Evolutionary conservation across 345 rosid genomes (phyloP), one percentile per base, ranked within the genome.

Genomic region (Eucalyptus sp.): DNA sequence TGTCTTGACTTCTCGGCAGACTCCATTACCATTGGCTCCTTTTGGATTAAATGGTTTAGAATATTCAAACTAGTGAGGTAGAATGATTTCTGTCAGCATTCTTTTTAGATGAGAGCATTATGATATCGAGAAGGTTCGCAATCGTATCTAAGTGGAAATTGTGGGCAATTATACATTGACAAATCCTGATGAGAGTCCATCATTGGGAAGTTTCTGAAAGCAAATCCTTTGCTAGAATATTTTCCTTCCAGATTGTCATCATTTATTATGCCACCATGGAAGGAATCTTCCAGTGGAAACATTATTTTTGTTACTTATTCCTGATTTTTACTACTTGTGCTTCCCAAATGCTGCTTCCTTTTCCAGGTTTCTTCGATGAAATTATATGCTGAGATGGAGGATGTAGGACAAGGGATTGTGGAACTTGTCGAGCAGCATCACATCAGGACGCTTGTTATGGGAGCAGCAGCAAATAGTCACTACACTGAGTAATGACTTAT

Each of bases 381-480:
- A 83, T 89, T 93, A 43, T 86, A 86, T 90, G 86, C 92, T 86
- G 95, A 94, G 88, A 93, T 88, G 95, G 92, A 92, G 49, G 95
- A 92, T 80, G 90, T 93, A 71, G 95, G 93, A 25, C 92, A 92
- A 86, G 98, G 98, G 88, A 95, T 96, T 79, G 88, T 96, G 86
- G 97, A 95, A 91, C 96, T 96, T 81, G 90, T 94, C 60, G 92
- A 90, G 87, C 93, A 87, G 89, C 91, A 93, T 90, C 88, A 89
- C 58, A 92, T 95, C 88, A 93, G 90, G 92, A 95, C 87, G 93
- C 97, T 93, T 50, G 96, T 95, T 68, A 94, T 95, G 96, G 98
- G 97, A 91, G 96, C 96, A 60, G 98, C 97, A 89, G 95, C 98
- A 50, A 92, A 93, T 87, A 89, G 91, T 81, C 94, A 91, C 90